Base-by-base conservation (phyloP, 176 grass and related monocot species). In the Bonia amplexicaulis region DNA sequence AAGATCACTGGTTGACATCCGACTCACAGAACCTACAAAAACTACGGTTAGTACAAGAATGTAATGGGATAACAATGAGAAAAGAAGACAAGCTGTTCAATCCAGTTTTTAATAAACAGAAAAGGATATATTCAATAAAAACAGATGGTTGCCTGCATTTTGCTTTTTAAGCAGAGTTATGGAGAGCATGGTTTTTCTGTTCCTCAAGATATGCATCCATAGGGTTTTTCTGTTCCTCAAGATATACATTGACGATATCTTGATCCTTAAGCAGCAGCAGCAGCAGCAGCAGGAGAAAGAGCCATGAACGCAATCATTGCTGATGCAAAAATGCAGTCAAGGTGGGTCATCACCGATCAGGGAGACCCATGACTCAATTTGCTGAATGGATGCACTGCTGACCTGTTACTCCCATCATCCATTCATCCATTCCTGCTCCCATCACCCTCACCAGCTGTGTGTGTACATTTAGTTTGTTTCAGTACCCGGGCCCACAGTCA, bases 281-380 rank as follows among this genome's bases (percentile, higher is more conserved):
- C 53, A 23, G 14, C 23, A 27, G 69, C 2, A 26, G 45, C 23
- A 29, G 70, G 14, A 49, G 45, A 73, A 52, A 52, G 71, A 73
- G 46, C 46, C 71, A 49, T 52, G 14, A 7, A 76, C 52, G 15
- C 12, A 39, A 67, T 53, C 31, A 80, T 80, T 68, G 45, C 63
- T 53, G 78, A 67, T 12, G 31, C 27, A 53, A 66, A 68, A 25
- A 17, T 68, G 22, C 78, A 17, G 12, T 39, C 46, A 40, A 53
- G 12, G 31, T 33, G 29, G 67, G 62, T 68, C 27, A 41, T 20
- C 64, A 40, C 64, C 12, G 41, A 70, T 12, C 49, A 29, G 48
- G 47, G 62, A 69, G 65, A 42, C 79, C 15, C 46, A 51, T 73
- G 79, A 20, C 29, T 81, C 65, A 70, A 74, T 52, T 53, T 70